Conservation (phyloP, 176 grass and related monocot species). For the Zizania latifolia region DNA sequence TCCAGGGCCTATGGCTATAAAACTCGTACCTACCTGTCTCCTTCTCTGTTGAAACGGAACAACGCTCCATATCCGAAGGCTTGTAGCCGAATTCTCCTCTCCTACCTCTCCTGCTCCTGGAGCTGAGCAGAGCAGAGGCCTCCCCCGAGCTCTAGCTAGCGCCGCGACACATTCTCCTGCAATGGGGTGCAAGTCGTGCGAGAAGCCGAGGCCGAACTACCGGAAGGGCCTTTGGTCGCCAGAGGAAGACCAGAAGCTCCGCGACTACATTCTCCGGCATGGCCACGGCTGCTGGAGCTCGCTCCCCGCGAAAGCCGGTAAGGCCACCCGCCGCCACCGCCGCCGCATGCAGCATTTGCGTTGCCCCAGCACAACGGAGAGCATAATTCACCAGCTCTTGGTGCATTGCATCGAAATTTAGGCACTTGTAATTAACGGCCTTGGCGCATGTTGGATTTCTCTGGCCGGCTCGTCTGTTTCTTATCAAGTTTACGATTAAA, state of each 20-base stretch:
- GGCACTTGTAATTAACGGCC: too few species aligned
- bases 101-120: background rate
- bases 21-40: slow-evolving; percentile 30
- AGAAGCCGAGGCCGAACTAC: slow-evolving; percentile 56
- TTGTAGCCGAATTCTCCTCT: slow-evolving; percentile 3
- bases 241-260: slow-evolving; percentile 66
- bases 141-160: background rate
- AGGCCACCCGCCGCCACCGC: background rate
- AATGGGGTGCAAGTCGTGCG: slow-evolving; percentile 68
- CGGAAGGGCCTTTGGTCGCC: slow-evolving; percentile 81
- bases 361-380: background rate
- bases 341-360: background rate
- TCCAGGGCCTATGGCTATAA: slow-evolving; percentile 44
- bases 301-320: slow-evolving; percentile 54
- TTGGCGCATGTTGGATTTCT: background rate
- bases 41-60: slow-evolving; percentile 16
- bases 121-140: background rate
- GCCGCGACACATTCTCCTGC: slow-evolving; percentile 8
- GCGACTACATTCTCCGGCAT: slow-evolving; percentile 52
- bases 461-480: background rate
- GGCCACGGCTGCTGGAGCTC: slow-evolving; percentile 73
- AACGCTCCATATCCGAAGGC: slow-evolving; percentile 20
- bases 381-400: background rate
- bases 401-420: slow-evolving; percentile 8
- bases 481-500: background rate